Base-by-base conservation (phyloP, 148 eudicot species). In the Chenopodium formosanum region DNA sequence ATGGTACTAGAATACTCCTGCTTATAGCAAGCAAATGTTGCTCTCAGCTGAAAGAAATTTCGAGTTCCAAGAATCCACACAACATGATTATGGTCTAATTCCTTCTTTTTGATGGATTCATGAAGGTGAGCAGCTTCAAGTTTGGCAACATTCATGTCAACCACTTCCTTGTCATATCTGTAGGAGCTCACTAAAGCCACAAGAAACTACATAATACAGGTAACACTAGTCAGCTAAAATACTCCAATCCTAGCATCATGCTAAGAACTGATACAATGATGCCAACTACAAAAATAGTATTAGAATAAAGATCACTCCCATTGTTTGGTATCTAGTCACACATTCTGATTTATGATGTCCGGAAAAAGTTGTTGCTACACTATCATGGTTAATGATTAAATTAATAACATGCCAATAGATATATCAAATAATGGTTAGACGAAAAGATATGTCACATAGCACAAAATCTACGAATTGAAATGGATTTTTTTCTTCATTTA, bases 121-220 rank as follows among this genome's bases (percentile, higher is more conserved):
- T 79, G 85, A 37, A 94, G 86, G 74, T 81, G 89, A 13, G 70
- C 80, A 23, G 97, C 97, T 87, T 94, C 98, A 31, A 76, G 32
- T 70, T 87, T 81, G 13, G 98, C 98, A 0, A 86, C 69, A 60
- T 80, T 64, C 53, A 78, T 58, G 85, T 92, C 94, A 53, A 92
- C 91, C 22, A 86, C 74, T 82, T 90, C 91, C 80, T 83, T 82
- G 69, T 92, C 94, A 75, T 85, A 85, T 85, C 95, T 89, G 78
- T 89, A 94, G 78, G 98, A 91, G 79, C 94, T 91, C 78, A 90
- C 98, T 44, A 94, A 81, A 29, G 90, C 87, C 60, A 92, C 87
- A 46, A 94, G 89, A 80, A 92, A 78, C 98, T 92, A 88, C 83
- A 71, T 37, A 75, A 77, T 50, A 68, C 23, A 52, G 47, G 44